A percentile compares a stretch with the other conserved stretches of the same genome.
These are phyloP conservation scores for Argentina anserina DNA, from an alignment of 306 rosid species.

Conservation along the genomic window DNA sequence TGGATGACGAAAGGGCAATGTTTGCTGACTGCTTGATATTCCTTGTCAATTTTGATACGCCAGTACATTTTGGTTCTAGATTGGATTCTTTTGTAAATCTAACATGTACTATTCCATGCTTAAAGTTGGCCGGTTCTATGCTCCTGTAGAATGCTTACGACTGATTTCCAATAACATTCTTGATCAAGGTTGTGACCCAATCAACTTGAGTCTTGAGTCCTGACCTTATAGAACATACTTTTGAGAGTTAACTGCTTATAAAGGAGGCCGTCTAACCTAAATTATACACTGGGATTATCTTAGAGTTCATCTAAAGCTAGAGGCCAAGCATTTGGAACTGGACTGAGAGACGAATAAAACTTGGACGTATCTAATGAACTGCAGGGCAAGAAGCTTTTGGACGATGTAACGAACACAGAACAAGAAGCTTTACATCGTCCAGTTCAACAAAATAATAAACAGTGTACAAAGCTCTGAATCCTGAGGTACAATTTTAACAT, in stretches of 20 bases:
- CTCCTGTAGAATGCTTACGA: neutral
- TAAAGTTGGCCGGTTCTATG: neutral
- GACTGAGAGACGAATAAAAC: neutral
- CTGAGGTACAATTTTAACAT: slow-evolving; percentile 35
- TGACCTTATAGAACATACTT: neutral
- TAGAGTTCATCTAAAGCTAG: neutral
- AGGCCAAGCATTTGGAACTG: neutral
- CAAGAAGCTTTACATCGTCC: too few relatives aligned
- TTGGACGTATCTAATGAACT: neutral
- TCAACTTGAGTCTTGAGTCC: neutral
- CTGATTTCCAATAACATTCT: neutral
- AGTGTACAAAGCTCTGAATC: slow-evolving; percentile 22
- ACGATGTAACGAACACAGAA: too few relatives aligned
- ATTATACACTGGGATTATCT: neutral
- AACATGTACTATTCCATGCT: neutral
- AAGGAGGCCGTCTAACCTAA: neutral
- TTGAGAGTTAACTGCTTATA: neutral
- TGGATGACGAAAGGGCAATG: neutral
- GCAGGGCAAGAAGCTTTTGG: too few relatives aligned
- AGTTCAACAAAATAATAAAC: neutral
- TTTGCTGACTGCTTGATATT: neutral
- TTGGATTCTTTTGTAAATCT: neutral
- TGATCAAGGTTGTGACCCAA: neutral
- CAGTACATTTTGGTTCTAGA: neutral
- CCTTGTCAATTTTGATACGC: neutral